Evolutionary conservation across 805 yeast species (phyloP).

Genomic region (Blastobotrys americana): DNA sequence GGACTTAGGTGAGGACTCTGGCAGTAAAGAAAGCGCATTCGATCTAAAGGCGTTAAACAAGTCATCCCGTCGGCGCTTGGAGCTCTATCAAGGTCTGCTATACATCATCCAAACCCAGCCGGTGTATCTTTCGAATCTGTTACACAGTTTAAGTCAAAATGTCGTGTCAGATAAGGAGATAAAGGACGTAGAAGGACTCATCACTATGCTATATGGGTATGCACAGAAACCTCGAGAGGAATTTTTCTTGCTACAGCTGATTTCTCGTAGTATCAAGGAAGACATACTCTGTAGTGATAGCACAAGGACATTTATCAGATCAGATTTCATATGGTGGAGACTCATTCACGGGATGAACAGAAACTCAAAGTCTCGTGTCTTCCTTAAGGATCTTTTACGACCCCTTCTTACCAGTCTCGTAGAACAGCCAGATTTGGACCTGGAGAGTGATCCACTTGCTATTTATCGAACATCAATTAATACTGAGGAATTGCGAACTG

Average conservation of each 20-base stretch:
- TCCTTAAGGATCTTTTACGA: slow-evolving; percentile 32
- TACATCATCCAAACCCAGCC: slow-evolving; percentile 83
- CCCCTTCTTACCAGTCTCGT: slow-evolving; percentile 30
- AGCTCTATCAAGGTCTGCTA: slow-evolving; percentile 67
- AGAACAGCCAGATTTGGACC: slow-evolving; percentile 37
- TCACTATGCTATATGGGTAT: slow-evolving; percentile 31
- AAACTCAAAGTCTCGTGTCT: slow-evolving; percentile 31
- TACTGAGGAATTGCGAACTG: slow-evolving; percentile 30
- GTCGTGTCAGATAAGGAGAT: slow-evolving; percentile 28
- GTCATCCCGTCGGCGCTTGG: slow-evolving; percentile 42
- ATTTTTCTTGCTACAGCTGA: slow-evolving; percentile 51
- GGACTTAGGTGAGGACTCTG: slow-evolving; percentile 11
- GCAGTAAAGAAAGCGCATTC: slow-evolving; percentile 27
- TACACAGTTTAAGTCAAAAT: slow-evolving; percentile 29
- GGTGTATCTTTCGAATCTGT: slow-evolving; percentile 53
- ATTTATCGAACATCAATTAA: slow-evolving; percentile 25
- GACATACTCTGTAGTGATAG: slow-evolving; percentile 19
- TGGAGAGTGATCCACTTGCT: slow-evolving; percentile 73
- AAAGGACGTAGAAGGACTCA: slow-evolving; percentile 27
- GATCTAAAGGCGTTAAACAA: slow-evolving; percentile 35
- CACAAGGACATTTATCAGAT: slow-evolving; percentile 21
- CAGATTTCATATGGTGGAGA: slow-evolving; percentile 37
- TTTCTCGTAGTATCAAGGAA: slow-evolving; percentile 33
- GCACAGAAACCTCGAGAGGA: slow-evolving; percentile 58
- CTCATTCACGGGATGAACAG: slow-evolving; percentile 36